Evolutionary conservation across 2,329 filamentous ascomycete species (phyloP).

Genomic region (Fusarium sp.): DNA sequence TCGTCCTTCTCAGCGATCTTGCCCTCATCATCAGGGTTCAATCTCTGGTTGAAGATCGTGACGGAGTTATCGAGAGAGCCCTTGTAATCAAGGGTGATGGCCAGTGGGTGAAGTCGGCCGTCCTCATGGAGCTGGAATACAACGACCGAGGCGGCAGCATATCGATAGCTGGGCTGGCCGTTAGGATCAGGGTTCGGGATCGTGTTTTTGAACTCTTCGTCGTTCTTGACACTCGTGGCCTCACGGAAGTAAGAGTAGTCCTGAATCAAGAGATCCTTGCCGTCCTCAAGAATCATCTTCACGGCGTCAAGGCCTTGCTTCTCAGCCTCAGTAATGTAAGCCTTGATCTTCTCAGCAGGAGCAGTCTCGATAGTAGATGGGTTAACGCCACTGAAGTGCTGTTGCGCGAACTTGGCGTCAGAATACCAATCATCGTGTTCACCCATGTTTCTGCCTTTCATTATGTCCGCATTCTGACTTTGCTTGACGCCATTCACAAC

Average conservation of each 20-base stretch:
- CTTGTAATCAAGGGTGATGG: constrained; percentile 27
- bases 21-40: constrained; percentile 13
- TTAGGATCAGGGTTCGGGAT: not conserved
- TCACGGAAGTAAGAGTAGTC: constrained; percentile 32
- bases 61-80: constrained; percentile 10
- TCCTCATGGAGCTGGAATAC: constrained; percentile 27
- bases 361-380: constrained; percentile 10
- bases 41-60: constrained; percentile 26
- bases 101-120: constrained; percentile 24
- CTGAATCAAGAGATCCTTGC: constrained; percentile 25
- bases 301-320: constrained; percentile 24
- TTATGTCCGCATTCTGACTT: constrained; percentile 14
- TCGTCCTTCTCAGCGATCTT: constrained; percentile 19
- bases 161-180: not conserved
- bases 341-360: not conserved
- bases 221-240: constrained; percentile 11
- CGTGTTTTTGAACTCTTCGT: constrained; percentile 4
- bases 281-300: constrained; percentile 1
- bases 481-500: not conserved
- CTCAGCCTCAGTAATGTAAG: constrained; percentile 4
- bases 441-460: constrained; percentile 27
- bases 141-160: constrained; percentile 19
- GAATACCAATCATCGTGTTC: constrained; percentile 27
- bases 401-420: constrained; percentile 24
- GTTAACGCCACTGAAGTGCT: constrained; percentile 27